These are phyloP conservation scores for Aspergillus heteromorphus DNA, from an alignment of 495 filamentous ascomycete species.

Conservation along the genomic window DNA sequence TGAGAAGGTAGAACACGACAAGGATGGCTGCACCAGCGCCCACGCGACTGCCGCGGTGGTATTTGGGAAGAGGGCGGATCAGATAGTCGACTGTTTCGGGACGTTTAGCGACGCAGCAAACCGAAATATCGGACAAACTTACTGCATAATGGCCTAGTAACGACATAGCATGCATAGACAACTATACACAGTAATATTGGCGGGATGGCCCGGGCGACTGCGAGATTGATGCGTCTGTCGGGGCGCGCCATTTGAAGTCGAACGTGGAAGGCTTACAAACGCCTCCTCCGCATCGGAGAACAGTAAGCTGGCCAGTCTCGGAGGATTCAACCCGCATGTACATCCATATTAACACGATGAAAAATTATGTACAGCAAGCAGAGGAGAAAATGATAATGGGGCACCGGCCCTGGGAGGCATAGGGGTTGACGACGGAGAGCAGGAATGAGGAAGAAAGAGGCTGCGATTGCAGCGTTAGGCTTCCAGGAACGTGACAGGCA, in stretches of 20 bases:
- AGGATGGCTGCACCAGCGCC: conserved; percentile 64
- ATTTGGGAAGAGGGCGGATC: conserved; percentile 44
- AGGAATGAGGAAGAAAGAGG: not conserved
- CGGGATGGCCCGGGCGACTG: conserved; percentile 53
- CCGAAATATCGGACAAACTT: conserved; percentile 13
- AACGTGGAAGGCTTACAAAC: conserved; percentile 7
- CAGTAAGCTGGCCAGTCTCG: not conserved
- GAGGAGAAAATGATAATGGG: not conserved
- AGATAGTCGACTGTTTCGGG: conserved; percentile 55
- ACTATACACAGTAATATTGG: conserved; percentile 51
- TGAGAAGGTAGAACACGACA: conserved; percentile 62
- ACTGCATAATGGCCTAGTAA: conserved; percentile 57
- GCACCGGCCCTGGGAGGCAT: not conserved
- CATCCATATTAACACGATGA: conserved; percentile 10
- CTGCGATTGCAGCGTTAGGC: not conserved
- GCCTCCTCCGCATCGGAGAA: conserved; percentile 15
- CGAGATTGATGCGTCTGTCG: conserved; percentile 46
- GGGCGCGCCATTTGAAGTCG: conserved; percentile 24
- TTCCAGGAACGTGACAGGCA: not conserved
- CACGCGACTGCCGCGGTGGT: conserved; percentile 32
- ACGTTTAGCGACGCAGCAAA: conserved; percentile 2
- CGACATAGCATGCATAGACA: conserved; percentile 57
- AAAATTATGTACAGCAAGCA: conserved; percentile 6
- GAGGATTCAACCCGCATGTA: conserved; percentile 1
- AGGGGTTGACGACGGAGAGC: not conserved